Evolutionary conservation across 2,329 filamentous ascomycete species (phyloP).

Genomic region (Fusarium pseudoanthophilum): DNA sequence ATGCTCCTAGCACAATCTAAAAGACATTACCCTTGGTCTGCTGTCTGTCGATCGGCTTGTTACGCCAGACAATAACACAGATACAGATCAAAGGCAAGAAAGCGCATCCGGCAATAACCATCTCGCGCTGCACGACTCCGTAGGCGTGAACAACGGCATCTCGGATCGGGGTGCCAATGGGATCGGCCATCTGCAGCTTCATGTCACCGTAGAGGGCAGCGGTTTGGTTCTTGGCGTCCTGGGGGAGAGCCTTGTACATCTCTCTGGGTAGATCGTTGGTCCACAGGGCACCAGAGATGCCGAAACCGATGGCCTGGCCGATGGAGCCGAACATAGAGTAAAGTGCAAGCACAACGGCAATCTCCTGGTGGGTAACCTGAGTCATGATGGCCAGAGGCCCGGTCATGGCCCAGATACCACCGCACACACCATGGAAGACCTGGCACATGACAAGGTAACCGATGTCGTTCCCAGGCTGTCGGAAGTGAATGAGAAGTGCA

Average conservation of each 20-base stretch:
- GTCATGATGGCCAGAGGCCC: conserved; percentile 46
- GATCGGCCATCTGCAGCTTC: conserved; percentile 62
- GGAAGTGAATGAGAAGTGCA: conserved; percentile 53
- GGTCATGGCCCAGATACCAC: conserved; percentile 60
- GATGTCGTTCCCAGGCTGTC: conserved; percentile 51
- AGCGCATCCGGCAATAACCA: conserved; percentile 55
- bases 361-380: conserved; percentile 46
- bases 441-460: conserved; percentile 62
- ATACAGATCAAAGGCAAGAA: conserved; percentile 49
- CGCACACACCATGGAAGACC: conserved; percentile 61
- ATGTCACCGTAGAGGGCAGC: conserved; percentile 65
- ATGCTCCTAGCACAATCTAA: conserved; percentile 42
- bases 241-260: conserved; percentile 63
- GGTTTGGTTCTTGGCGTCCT: conserved; percentile 49
- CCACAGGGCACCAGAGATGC: conserved; percentile 48
- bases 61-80: conserved; percentile 60
- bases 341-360: conserved; percentile 48
- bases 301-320: conserved; percentile 47
- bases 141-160: conserved; percentile 70
- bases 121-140: conserved; percentile 59
- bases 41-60: conserved; percentile 59
- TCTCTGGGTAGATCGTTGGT: conserved; percentile 51
- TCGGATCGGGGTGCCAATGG: conserved; percentile 56
- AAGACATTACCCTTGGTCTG: conserved; percentile 65
- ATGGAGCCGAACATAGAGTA: conserved; percentile 46